Base-by-base conservation (phyloP, 495 filamentous ascomycete species). In the Hypomontagnella submonticulosa region DNA sequence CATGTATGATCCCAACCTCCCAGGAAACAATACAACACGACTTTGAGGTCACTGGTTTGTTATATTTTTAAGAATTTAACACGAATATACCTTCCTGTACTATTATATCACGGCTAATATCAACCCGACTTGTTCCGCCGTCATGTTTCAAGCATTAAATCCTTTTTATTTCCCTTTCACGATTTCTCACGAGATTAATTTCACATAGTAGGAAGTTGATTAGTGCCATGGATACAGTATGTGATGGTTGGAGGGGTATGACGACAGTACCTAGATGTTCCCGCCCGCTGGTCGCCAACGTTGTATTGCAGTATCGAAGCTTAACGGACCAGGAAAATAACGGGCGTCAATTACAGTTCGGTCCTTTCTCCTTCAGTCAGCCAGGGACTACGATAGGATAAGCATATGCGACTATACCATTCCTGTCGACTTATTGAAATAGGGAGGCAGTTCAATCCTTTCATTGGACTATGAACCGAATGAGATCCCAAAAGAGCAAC, bases 391-490 rank as follows among this genome's bases (percentile, higher is more conserved):
- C 47, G 48, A 68, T 68, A 69, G 59, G 66, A 30, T 47, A 19
- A 5, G 32, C 15, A 38, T 49, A 47, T 8, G 12, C 33, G 18
- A 47, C 51, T 42, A 52, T 60, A 15, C 66, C 56, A 44, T 47
- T 57, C 55, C 46, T 42, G 56, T 47, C 38, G n/a, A 30, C 19
- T 32, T 57, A 56, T 69, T 41, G 56, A 48, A n/a, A 57, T 64
- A 42, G 15, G 50, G 18, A 57, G 16, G 46, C 34, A 37, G 53
- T 13, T 46, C 20, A 12, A 32, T 30, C 10, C 19, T 6, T 47
- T 61, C 55, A 69, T 69, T 69, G 66, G 66, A 48, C 38, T 3
- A 11, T 46, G 54, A 64, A 64, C 54, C 60, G 66, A 69, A 23
- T 32, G 11, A 36, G 32, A 47, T 61, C 66, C 66, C 15, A 69